A percentile compares a stretch with the other conserved stretches of the same genome.
phyloP scores from a whole-genome alignment of 495 filamentous ascomycete genomes.

The Durotheca rogersii region DNA sequence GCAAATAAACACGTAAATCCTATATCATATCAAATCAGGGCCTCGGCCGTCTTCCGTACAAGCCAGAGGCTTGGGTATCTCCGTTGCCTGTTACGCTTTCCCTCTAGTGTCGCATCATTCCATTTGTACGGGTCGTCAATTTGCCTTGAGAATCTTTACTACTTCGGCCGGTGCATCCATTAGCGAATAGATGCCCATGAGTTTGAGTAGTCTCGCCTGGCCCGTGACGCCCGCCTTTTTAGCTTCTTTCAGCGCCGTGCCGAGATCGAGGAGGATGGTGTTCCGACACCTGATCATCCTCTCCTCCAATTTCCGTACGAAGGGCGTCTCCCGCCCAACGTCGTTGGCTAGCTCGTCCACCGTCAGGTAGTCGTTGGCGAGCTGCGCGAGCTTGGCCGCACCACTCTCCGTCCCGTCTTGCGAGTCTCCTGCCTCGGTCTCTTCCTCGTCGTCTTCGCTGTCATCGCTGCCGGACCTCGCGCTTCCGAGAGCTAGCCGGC shows the following conservation, averaged over 20 bases:
- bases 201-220: conserved; percentile 60
- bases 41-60: conserved; percentile 11
- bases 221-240: conserved; percentile 55
- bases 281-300: conserved; percentile 56
- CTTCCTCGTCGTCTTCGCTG: conserved; percentile 37
- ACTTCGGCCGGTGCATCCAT: conserved; percentile 75
- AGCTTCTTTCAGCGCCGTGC: conserved; percentile 73
- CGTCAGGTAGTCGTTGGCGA: conserved; percentile 47
- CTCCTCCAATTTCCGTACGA: conserved; percentile 57
- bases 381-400: conserved; percentile 42
- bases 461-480: conserved; percentile 35
- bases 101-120: neutral
- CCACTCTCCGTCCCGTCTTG: conserved; percentile 39
- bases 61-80: conserved; percentile 38
- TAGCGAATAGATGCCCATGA: conserved; percentile 74
- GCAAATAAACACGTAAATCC: too few relatives aligned
- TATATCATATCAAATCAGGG: conserved; percentile 51
- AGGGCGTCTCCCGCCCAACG: conserved; percentile 44
- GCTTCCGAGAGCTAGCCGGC: conserved; percentile 54
- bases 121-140: conserved; percentile 17
- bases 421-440: conserved; percentile 34
- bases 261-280: conserved; percentile 81
- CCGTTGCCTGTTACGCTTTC: conserved; percentile 6
- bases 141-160: conserved; percentile 64
- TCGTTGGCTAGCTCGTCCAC: conserved; percentile 42